Evolutionary conservation across 2,329 filamentous ascomycete genomes (phyloP), one percentile per base, ranked within the genome.

Genomic region (Aspergillus thermomutatus): DNA sequence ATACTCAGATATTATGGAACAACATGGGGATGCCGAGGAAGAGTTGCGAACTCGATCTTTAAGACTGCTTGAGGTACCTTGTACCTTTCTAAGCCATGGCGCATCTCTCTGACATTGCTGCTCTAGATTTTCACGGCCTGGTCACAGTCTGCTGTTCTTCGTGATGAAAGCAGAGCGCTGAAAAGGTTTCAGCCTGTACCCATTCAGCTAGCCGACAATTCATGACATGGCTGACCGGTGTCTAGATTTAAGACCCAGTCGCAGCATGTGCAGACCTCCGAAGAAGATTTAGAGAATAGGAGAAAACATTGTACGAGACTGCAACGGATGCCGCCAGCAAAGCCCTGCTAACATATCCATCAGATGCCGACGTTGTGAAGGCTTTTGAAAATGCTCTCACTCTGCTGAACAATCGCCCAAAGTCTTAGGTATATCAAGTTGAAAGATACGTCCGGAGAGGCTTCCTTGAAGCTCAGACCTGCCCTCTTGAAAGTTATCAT

Each of bases 101-200:
- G 11, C 31, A 19, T 26, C 27, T 43, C 52, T 64, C 43, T 62
- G 40, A 25, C 21, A 23, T 17, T 26, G 11, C 51, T 14, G n/a
- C 21, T 43, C 47, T 50, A 95, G 91, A 89, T 89, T 70, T 96
- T 96, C 72, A 82, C 82, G 56, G 77, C 87, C 37, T 97, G 92
- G 92, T 89, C 90, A 25, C 81, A 87, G 21, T 85, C 89, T 11
- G 88, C 89, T 1, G 82, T 86, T 31, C 76, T 80, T 10, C 86
- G 90, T 59, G 92, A 96, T 71, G 86, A 89, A 54, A 87, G 88
- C 57, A 84, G 92, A 55, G 89, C 90, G 25, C 81, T 85, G 60
- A 93, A 93, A 73, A 86, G 92, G 88, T 88, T 72, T 54, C 19
- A 14, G n/a, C 19, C 14, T 14, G 75, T 58, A 21, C 3, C 21